Conservation (phyloP, 495 filamentous ascomycete genomes). For the Penicillium paradoxum region DNA sequence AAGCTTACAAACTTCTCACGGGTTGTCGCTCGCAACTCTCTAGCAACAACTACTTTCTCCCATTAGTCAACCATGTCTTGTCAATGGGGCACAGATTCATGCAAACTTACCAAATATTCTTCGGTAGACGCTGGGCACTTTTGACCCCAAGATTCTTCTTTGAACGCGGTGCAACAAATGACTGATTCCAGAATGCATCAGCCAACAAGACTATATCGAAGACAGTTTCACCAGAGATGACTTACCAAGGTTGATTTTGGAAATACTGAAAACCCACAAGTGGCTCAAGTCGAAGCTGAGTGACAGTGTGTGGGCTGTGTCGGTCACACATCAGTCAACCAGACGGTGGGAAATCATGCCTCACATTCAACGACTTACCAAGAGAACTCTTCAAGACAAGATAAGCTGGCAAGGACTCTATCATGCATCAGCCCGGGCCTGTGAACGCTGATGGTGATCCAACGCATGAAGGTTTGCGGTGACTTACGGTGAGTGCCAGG, state of each 20-base stretch:
- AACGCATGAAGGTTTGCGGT: not conserved
- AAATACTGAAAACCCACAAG: no score
- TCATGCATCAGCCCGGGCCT: not conserved
- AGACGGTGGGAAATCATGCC: not conserved
- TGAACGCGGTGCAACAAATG: no score
- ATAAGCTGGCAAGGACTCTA: not conserved
- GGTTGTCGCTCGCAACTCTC: not conserved
- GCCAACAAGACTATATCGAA: not conserved
- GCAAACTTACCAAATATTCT: no score
- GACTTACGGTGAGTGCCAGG: not conserved
- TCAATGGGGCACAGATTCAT: not conserved
- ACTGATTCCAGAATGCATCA: not conserved
- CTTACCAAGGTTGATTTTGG: no score
- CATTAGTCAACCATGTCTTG: not conserved
- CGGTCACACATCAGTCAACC: not conserved
- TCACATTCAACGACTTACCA: not conserved
- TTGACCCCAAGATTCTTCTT: no score
- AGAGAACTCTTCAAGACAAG: not conserved
- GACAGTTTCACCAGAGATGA: no score
- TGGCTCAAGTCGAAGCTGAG: no score
- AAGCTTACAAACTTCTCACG: not conserved
- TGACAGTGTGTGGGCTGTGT: no score
- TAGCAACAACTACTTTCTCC: not conserved
- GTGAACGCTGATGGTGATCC: not conserved
- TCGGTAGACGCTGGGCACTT: no score